Base-by-base conservation (phyloP, 768 basidiomycete species). In the Agaricus sinodeliciosus region DNA sequence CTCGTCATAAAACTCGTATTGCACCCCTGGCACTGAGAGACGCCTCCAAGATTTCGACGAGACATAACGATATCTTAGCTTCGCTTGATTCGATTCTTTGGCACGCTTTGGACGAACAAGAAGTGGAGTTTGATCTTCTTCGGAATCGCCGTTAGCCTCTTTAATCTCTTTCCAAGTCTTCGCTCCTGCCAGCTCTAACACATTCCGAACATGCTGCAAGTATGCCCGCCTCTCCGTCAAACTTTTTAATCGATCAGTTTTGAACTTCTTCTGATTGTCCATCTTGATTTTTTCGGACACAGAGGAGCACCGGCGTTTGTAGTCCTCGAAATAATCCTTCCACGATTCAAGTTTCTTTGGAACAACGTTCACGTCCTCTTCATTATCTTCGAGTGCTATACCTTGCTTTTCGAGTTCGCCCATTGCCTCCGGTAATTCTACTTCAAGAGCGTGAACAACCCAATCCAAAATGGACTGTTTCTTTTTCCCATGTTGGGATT, bases 1-100 rank as follows among this genome's bases (percentile, higher is more conserved):
- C 54, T 80, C 75, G 43, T 81, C 74, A 58, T 83, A 84, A 2
- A 61, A 54, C 15, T 63, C 52, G 16, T 63, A 63, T 41, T 72
- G 57, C 55, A 70, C 67, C n/a, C 62, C 48, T 0, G 70, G 66
- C 5, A 76, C 67, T 41, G 58, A 54, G 41, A 62, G 51, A 52
- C 64, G 55, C 62, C 66, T 54, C 60, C 60, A 68, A 9, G 19
- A 26, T 19, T 43, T 61, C 55, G 40, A 31, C 15, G 49, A 18
- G 27, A 58, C 55, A 31, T 46, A 39, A 8, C 31, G 31, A 55
- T 61, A 62, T 11, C 46, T 46, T 11, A 28, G 54, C 25, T 57
- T 43, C 15, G 26, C 44, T n/a, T 31, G 26, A 15, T 18, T 4
- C 18, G 15, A 3, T 16, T 34, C 27, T 1, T 15, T 7, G 31